These are phyloP conservation scores for Zelopaecilomyces penicillatus DNA, from an alignment of 2,329 filamentous ascomycete species.

Conservation along the genomic window DNA sequence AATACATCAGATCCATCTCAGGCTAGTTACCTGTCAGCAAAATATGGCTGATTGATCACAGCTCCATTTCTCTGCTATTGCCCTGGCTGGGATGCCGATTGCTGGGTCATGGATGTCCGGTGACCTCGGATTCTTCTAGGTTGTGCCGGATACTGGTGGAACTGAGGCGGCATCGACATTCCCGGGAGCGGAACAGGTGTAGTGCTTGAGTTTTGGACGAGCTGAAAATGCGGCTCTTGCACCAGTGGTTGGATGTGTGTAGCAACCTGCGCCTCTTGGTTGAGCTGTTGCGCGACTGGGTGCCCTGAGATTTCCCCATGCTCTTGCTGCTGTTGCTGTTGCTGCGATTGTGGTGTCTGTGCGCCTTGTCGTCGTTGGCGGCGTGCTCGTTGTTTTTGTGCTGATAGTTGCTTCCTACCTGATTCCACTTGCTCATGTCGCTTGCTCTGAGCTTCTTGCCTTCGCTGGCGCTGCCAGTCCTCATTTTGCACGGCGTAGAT, in stretches of 20 bases:
- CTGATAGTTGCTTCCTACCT: constrained; percentile 16
- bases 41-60: no score
- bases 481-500: constrained; percentile 38
- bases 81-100: constrained; percentile 3
- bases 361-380: constrained; percentile 19
- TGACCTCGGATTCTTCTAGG: constrained; percentile 22
- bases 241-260: constrained; percentile 20
- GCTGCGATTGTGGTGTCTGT: constrained; percentile 16
- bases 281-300: constrained; percentile 11
- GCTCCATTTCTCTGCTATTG: background rate
- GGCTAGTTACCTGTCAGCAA: no score
- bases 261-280: constrained; percentile 15
- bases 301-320: background rate
- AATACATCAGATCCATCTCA: no score
- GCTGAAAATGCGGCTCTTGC: constrained; percentile 20
- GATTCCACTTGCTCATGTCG: constrained; percentile 31
- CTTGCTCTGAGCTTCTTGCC: constrained; percentile 30
- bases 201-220: constrained; percentile 16
- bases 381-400: constrained; percentile 16
- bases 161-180: constrained; percentile 18
- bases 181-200: constrained; percentile 19
- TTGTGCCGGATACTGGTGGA: constrained; percentile 21
- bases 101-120: constrained; percentile 12
- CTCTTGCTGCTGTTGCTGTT: constrained; percentile 9
- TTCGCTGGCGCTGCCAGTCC: constrained; percentile 31